Evolutionary conservation across 1,139 yeast species (phyloP), one percentile per base, ranked within the genome.

Genomic region (Debaryomyces fabryi): DNA sequence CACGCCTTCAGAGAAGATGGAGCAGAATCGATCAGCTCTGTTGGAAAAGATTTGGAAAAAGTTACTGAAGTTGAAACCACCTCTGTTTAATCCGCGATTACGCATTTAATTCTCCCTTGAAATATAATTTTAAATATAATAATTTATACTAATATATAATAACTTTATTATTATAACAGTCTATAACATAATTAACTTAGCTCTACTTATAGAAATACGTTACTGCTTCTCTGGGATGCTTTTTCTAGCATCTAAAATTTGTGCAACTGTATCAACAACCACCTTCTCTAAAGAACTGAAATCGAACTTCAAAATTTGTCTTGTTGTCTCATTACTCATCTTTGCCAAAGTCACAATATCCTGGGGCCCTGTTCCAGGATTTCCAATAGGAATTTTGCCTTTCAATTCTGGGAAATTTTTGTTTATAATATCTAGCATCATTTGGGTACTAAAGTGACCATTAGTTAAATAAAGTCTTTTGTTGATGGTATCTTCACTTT

Each of bases 241-340:
- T 44, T 12, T 45, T 38, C 40, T 46, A 16, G 29, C 35, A 29
- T 54, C 55, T 39, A 63, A 52, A 35, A 79, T 69, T 58, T 79
- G 83, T 23, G 58, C 47, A 20, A 76, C 72, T 3, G 81, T 67
- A 56, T 78, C 82, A 38, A 56, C 58, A 5, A 77, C 65, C 16
- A 71, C 62, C 13, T 63, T 58, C 34, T 73, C 60, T 65, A 65
- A 48, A 56, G 60, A 36, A 54, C 58, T 64, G 49, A 68, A 70
- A 16, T 62, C 58, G 51, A 68, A 68, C 1, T 61, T 64, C 48
- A 73, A 60, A 18, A 71, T 46, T 24, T 53, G 50, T 42, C 64
- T 61, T 2, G 78, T 71, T 29, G 56, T 55, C 20, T 51, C 50
- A 46, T 68, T 67, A 42, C 54, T 39, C 46, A 70, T 62, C 39